A percentile compares a stretch with the other conserved stretches of the same genome.
Evolutionary conservation across 495 filamentous ascomycete genomes (phyloP).

Genomic region (Penicillium ucsense): DNA sequence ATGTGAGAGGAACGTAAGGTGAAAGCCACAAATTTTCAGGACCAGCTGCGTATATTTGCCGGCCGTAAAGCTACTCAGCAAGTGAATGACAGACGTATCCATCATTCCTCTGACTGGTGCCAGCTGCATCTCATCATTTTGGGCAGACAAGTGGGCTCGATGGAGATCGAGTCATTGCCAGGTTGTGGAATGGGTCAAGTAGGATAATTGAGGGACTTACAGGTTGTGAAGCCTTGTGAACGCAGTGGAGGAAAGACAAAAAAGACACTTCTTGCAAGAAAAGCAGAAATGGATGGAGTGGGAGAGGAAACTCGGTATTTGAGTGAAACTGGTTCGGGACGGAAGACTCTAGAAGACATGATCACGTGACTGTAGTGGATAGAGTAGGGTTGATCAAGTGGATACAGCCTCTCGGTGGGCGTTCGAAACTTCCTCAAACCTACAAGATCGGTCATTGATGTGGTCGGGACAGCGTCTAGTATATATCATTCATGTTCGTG

Average conservation of each 20-base stretch:
- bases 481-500: too few relatives aligned
- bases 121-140: constrained; percentile 43
- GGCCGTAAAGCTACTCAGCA: constrained; percentile 35
- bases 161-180: neutral
- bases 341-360: constrained; percentile 39
- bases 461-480: too few relatives aligned
- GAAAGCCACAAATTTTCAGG: constrained; percentile 25
- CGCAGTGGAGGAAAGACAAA: constrained; percentile 3
- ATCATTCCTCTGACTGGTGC: constrained; percentile 40
- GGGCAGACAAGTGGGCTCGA: constrained; percentile 4
- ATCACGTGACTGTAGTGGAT: constrained; percentile 22
- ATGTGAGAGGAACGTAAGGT: neutral
- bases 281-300: constrained; percentile 1
- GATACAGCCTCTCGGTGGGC: neutral
- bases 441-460: too few relatives aligned
- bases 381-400: neutral
- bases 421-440: too few relatives aligned
- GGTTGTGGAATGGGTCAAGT: too few relatives aligned
- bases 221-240: constrained; percentile 6
- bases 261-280: constrained; percentile 2
- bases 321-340: constrained; percentile 10
- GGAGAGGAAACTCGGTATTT: constrained; percentile 14
- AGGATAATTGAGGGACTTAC: constrained; percentile 6
- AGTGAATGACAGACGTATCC: constrained; percentile 11
- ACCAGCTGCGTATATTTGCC: constrained; percentile 31